These are phyloP conservation scores for Cadophora luteo-olivacea DNA, from an alignment of 2,329 filamentous ascomycete species.

Conservation along the genomic window DNA sequence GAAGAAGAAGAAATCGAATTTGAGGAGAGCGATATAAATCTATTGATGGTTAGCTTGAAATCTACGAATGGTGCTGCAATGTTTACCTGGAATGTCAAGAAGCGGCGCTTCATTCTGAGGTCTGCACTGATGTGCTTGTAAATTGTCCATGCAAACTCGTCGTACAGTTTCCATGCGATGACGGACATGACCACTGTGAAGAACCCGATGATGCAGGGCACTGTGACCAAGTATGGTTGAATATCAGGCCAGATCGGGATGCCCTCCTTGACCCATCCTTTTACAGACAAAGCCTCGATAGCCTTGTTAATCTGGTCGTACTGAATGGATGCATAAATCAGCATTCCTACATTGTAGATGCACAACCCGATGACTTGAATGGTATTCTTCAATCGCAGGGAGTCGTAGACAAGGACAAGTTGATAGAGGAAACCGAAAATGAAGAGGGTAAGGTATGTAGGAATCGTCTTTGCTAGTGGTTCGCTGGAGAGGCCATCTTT, in stretches of 20 bases:
- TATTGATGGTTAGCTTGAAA: slow-evolving; percentile 48
- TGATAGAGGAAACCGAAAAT: slow-evolving; percentile 98
- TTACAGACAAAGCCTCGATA: slow-evolving; percentile 63
- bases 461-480: slow-evolving; percentile 75
- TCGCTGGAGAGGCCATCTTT: slow-evolving; percentile 54
- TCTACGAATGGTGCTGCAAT: not conserved
- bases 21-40: slow-evolving; percentile 97
- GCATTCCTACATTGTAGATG: slow-evolving; percentile 86
- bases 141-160: slow-evolving; percentile 99
- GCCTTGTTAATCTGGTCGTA: slow-evolving; percentile 87
- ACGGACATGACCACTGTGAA: slow-evolving; percentile 76
- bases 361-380: slow-evolving; percentile 98
- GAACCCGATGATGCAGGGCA: slow-evolving; percentile 82
- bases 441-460: slow-evolving; percentile 94
- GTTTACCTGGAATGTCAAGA: slow-evolving; percentile 90
- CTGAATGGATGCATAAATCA: slow-evolving; percentile 93
- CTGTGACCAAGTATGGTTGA: slow-evolving; percentile 80
- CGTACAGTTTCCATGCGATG: slow-evolving; percentile 93
- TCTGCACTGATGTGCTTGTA: slow-evolving; percentile 99
- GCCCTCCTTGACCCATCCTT: slow-evolving; percentile 42
- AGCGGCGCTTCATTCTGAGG: slow-evolving; percentile 94
- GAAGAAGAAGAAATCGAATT: slow-evolving; percentile 99
- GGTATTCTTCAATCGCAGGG: slow-evolving; percentile 92
- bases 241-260: slow-evolving; percentile 71
- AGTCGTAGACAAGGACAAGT: slow-evolving; percentile 89